These are phyloP conservation scores for Zychaea mexicana DNA, from an alignment of 371 early-diverging fungal genomes.

Conservation along the genomic window DNA sequence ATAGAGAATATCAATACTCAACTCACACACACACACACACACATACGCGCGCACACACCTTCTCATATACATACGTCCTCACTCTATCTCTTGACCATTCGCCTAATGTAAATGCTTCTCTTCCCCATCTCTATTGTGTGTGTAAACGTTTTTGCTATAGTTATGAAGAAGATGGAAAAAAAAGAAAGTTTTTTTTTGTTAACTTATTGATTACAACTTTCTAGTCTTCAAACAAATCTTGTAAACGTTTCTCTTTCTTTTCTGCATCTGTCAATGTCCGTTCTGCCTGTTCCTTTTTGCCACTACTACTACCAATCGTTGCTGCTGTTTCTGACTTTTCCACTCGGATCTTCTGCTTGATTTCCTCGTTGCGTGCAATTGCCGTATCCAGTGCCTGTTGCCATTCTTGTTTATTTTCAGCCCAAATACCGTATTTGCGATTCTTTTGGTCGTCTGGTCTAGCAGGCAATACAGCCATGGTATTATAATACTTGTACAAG, in stretches of 20 bases:
- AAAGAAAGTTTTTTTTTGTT: neutral
- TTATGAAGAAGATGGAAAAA: neutral
- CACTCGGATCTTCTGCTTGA: neutral
- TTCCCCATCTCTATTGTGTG: neutral
- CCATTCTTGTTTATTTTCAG: constrained; percentile 34
- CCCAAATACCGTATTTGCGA: constrained; percentile 41
- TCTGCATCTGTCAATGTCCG: neutral
- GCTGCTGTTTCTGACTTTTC: neutral
- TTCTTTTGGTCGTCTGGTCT: constrained; percentile 25
- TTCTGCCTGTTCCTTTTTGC: neutral
- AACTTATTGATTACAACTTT: neutral
- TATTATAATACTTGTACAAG: constrained; percentile 37
- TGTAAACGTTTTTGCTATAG: neutral
- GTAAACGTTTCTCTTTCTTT: constrained; percentile 9
- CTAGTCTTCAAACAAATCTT: constrained; percentile 25
- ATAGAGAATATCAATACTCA: neutral
- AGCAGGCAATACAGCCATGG: constrained; percentile 43
- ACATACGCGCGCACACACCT: too few relatives aligned
- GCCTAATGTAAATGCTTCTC: neutral
- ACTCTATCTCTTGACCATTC: neutral
- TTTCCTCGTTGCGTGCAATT: neutral
- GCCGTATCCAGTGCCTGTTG: constrained; percentile 18
- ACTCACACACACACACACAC: too few relatives aligned
- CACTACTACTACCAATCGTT: neutral
- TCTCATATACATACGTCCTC: too few relatives aligned